Base-by-base conservation (phyloP, 352 stramenopile species). In the Thalassiosira sp. region DNA sequence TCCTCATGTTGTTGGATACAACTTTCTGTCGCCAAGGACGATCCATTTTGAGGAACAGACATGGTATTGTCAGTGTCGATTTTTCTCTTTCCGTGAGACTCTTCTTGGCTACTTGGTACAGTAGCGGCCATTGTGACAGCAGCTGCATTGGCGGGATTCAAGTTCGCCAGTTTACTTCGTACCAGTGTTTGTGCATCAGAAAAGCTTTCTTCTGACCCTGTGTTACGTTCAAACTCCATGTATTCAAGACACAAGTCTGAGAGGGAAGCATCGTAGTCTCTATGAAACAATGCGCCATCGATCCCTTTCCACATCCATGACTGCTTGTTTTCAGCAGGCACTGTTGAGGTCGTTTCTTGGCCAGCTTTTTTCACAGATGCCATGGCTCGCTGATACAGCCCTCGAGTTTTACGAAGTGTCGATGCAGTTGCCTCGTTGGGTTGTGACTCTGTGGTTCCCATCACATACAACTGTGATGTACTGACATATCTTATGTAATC, bases 231-330 rank as follows among this genome's bases (percentile, higher is more conserved):
- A 71, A 92, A 90, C 2, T 77, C 37, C 31, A 87, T 22, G 71
- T 84, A 92, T 24, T 91, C 79, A 46, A 75, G 66, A 63, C 84
- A 90, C 16, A 92, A 71, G 52, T 79, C 60, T 7, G 49, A 67
- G 11, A 91, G 56, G 8, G 81, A 69, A 18, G 45, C 53, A 52
- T 87, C 70, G 62, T 84, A 85, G 53, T 85, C 67, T 68, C 73
- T 75, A 28, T 81, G 24, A 43, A 62, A 54, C 22, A 78, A 22
- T 1, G 46, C 42, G 35, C 16, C 56, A n/a, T 81, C 8, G 10
- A 72, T 43, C 57, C 49, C 31, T 27, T 20, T 56, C 20, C 24
- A 42, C 51, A 78, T 57, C 33, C 48, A 53, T 16, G 33, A 28
- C 1, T 57, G 52, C 10, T 27, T 67, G 31, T 58, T 49, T 2